Conservation (phyloP, 1,284 basidiomycete species). For the Peniophora sp. region DNA sequence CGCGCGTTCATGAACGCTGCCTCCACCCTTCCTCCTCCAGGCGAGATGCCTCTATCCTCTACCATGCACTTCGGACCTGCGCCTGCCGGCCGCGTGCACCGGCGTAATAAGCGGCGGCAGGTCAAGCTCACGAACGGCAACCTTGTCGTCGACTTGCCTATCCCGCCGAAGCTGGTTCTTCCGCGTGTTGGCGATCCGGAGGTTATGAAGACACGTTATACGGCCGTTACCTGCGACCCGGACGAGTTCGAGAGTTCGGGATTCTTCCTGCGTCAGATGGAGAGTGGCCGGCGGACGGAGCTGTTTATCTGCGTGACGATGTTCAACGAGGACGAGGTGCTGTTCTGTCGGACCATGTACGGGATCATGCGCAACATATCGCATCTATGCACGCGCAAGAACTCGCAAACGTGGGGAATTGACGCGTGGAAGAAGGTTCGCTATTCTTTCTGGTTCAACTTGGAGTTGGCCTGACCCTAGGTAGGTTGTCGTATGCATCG, state of each 20-base stretch:
- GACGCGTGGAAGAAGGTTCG: slow-evolving; percentile 94
- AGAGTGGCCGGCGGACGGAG: slow-evolving; percentile 79
- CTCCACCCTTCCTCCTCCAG: background rate
- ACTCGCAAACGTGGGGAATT: slow-evolving; percentile 92
- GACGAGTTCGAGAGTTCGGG: slow-evolving; percentile 84
- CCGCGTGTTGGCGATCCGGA: slow-evolving; percentile 79
- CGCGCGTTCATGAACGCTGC: background rate
- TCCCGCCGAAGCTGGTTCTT: slow-evolving; percentile 81
- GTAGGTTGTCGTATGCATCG: slow-evolving; percentile 91
- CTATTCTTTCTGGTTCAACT: background rate
- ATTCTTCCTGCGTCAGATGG: slow-evolving; percentile 82
- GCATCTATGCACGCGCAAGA: slow-evolving; percentile 88
- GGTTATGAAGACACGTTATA: slow-evolving; percentile 79
- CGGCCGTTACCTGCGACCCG: slow-evolving; percentile 89
- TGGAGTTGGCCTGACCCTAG: background rate
- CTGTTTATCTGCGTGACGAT: slow-evolving; percentile 94
- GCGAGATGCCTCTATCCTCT: background rate
- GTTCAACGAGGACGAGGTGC: slow-evolving; percentile 91
- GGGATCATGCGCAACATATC: slow-evolving; percentile 92
- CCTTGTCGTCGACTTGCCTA: slow-evolving; percentile 76
- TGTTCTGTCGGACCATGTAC: slow-evolving; percentile 92
- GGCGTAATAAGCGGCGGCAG: slow-evolving; percentile 70
- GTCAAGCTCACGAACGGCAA: slow-evolving; percentile 78
- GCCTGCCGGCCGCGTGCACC: slow-evolving; percentile 66
- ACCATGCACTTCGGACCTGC: slow-evolving; percentile 87